Evolutionary conservation across 805 yeast species (phyloP).

Genomic region (Geotrichum ghanense): DNA sequence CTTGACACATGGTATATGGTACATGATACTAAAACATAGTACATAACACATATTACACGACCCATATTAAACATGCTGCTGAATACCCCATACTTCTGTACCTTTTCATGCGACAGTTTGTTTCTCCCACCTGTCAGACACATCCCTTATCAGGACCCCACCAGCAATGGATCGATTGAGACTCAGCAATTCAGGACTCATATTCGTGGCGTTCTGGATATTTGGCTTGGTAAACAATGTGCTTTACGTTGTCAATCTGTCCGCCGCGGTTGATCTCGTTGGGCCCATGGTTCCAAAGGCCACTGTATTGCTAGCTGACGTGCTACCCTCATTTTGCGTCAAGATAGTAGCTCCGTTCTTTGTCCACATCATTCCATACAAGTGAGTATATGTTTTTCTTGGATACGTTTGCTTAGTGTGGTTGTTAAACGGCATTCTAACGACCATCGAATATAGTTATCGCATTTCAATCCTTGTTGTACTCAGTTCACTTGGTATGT

Average conservation of each 20-base stretch:
- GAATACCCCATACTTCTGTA: too few relatives aligned
- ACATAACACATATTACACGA: too few relatives aligned
- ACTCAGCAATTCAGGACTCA: background rate
- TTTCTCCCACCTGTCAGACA: too few relatives aligned
- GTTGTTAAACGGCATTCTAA: too few relatives aligned
- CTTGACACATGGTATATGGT: too few relatives aligned
- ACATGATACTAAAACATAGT: too few relatives aligned
- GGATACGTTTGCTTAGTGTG: too few relatives aligned
- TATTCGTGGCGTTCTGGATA: conserved; percentile 47
- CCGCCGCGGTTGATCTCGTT: conserved; percentile 88
- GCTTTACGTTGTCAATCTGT: conserved; percentile 78
- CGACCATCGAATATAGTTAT: background rate
- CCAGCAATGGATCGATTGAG: background rate
- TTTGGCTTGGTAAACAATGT: conserved; percentile 86
- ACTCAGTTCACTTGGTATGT: conserved; percentile 66
- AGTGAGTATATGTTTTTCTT: background rate
- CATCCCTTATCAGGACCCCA: too few relatives aligned
- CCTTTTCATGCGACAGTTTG: too few relatives aligned
- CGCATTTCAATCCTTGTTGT: conserved; percentile 46
- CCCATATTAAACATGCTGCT: too few relatives aligned
- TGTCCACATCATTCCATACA: conserved; percentile 54
- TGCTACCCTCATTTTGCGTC: conserved; percentile 65
- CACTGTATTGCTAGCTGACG: conserved; percentile 73
- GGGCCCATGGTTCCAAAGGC: conserved; percentile 81
- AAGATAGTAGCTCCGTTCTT: conserved; percentile 72